Conservation (phyloP, 1,284 basidiomycete genomes). For the Naganishia cerealis region DNA sequence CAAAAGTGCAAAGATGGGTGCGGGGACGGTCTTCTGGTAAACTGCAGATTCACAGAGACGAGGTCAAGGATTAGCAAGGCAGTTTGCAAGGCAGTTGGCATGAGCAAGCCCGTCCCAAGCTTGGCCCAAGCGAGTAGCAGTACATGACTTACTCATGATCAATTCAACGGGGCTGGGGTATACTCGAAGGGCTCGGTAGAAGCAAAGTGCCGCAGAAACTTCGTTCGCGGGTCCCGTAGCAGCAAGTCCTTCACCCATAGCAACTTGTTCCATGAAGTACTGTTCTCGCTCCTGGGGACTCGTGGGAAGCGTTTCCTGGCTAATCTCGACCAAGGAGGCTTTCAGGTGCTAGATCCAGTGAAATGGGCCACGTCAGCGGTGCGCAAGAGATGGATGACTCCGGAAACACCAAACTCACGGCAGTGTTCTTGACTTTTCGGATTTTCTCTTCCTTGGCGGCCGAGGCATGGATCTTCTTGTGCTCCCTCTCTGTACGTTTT, state of each 20-base stretch:
- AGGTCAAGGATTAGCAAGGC: background rate
- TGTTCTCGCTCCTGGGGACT: conserved; percentile 73
- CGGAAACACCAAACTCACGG: conserved; percentile 37
- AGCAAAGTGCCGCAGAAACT: conserved; percentile 79
- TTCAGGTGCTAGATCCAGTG: conserved; percentile 29
- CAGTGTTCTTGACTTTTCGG: conserved; percentile 54
- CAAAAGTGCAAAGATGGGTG: conserved; percentile 82
- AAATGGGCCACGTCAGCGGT: conserved; percentile 11
- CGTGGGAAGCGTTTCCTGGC: conserved; percentile 59
- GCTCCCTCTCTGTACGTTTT: conserved; percentile 70
- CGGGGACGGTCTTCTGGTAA: conserved; percentile 84
- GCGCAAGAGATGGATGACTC: background rate
- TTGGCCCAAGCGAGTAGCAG: too few relatives aligned
- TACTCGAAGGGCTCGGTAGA: conserved; percentile 89
- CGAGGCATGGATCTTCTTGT: conserved; percentile 67
- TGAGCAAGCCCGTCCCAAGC: too few relatives aligned
- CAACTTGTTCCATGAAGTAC: conserved; percentile 88
- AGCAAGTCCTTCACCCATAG: conserved; percentile 80
- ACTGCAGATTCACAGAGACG: conserved; percentile 50
- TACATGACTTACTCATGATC: conserved; percentile 62
- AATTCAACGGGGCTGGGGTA: conserved; percentile 92
- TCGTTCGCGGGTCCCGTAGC: conserved; percentile 71
- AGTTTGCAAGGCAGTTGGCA: too few relatives aligned
- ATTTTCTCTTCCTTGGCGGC: conserved; percentile 63
- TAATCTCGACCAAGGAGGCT: conserved; percentile 36